Base-by-base conservation (phyloP, 2,329 filamentous ascomycete genomes). In the Furcasterigmium sp. region DNA sequence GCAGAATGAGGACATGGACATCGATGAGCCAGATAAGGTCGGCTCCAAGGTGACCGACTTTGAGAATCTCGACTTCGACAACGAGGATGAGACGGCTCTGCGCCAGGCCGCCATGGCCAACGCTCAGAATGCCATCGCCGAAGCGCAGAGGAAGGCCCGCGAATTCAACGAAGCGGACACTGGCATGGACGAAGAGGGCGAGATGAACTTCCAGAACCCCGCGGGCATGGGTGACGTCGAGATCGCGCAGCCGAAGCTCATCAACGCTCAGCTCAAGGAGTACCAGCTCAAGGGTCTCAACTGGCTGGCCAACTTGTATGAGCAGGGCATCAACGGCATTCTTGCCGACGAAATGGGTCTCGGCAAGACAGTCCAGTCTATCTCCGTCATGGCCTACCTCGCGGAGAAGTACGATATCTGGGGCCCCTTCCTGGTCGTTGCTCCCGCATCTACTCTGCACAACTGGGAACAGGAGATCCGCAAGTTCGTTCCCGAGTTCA, bases 131-230 rank as follows among this genome's bases (percentile, higher is more conserved):
- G 93, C 93, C 48, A 90, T 98, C 49, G 86, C 95, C 54, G 87
- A 96, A 63, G 93, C 93, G 1, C 89, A 96, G 63, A 84, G 90
- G 62, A 91, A 93, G 63, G 93, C 93, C 1, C 84, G 90, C 41
- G 87, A 87, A 9, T 98, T 98, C 75, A 95, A 97, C 68, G 72
- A 81, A 41, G 72, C 80, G 41, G 79, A 82, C 57, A 55, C 64
- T 8, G 80, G 80, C 45, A 82, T 86, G 63, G 86, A 93, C 52
- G 90, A 96, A 46, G 91, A 96, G 57, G 91, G 91, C 55, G 93
- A 98, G 68, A 88, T 98, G 86, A 98, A 98, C 69, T 98, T 98
- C 74, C 93, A 98, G 69, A 97, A 98, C 61, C 93, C 93, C 1
- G 93, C 91, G 4, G 93, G 91, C 57, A 76, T 98, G 55, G 91